Evolutionary conservation across 257 asterid species (phyloP).

Genomic region (Solanum ossicruentum): DNA sequence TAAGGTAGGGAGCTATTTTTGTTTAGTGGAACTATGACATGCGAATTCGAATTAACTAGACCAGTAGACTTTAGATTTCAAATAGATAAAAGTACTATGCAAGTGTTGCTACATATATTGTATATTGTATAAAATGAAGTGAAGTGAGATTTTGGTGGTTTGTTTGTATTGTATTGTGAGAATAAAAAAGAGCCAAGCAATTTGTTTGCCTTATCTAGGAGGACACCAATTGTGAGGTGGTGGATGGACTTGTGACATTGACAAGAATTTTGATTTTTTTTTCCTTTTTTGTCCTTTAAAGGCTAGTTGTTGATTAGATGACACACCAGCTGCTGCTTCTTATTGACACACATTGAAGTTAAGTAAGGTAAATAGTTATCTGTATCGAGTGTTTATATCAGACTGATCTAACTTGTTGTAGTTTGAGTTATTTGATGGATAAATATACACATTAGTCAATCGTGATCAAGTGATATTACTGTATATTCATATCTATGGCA

Average conservation of each 20-base stretch:
- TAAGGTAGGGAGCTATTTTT: not conserved
- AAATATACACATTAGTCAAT: not conserved
- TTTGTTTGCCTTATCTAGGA: not conserved
- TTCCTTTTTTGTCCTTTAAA: not conserved
- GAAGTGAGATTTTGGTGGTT: not conserved
- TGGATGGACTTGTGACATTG: not conserved
- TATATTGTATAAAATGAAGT: not conserved
- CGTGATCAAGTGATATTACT: not conserved
- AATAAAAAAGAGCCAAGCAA: not conserved
- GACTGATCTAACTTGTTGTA: not conserved
- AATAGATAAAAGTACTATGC: not conserved
- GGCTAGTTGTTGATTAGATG: not conserved
- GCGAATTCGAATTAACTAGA: not conserved
- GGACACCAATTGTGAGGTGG: not conserved
- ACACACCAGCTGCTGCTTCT: not conserved
- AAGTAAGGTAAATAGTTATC: not conserved
- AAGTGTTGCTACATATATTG: not conserved
- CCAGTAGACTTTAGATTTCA: not conserved
- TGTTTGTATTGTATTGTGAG: not conserved
- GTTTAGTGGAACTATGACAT: not conserved
- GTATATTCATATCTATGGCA: too few species aligned
- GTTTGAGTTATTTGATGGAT: not conserved
- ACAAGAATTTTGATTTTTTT: not conserved
- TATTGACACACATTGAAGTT: not conserved
- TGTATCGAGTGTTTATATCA: not conserved